Conservation (phyloP, 2,329 filamentous ascomycete genomes). For the Thielaviopsis euricoi region DNA sequence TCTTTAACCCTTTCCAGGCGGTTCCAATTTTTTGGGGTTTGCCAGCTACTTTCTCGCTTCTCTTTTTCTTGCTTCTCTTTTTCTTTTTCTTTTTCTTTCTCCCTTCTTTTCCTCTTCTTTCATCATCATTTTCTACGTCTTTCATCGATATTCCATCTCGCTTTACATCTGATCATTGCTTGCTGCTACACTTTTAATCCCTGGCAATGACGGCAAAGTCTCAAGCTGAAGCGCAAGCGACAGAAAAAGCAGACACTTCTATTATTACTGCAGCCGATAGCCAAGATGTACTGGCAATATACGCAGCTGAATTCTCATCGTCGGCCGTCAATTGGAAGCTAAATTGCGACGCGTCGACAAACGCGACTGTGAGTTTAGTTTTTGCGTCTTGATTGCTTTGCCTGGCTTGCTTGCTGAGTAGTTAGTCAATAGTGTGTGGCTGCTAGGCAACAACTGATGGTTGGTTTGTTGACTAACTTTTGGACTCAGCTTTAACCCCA, state of each 20-base stretch:
- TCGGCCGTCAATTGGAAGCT: constrained; percentile 1
- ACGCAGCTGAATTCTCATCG: constrained; percentile 8
- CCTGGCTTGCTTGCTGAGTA: background rate
- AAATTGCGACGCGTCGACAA: background rate
- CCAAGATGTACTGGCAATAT: constrained; percentile 7
- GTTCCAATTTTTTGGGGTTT: background rate
- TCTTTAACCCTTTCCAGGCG: background rate
- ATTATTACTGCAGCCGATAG: background rate
- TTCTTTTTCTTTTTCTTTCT: background rate
- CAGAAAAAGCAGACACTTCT: background rate
- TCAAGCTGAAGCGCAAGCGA: background rate
- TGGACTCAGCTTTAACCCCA: background rate
- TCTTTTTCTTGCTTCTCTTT: background rate
- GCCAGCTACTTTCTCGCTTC: background rate
- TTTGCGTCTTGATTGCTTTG: too few species aligned
- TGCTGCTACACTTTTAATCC: background rate
- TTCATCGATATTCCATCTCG: background rate
- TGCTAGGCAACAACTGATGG: background rate
- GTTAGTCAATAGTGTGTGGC: background rate
- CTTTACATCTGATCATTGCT: background rate
- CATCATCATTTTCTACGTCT: background rate
- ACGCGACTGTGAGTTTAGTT: background rate
- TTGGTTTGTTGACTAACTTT: background rate
- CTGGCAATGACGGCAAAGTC: background rate
- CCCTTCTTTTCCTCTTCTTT: background rate